phyloP scores from a whole-genome alignment of 2,329 filamentous ascomycete genomes.

The Rhynchosporium agropyri region DNA sequence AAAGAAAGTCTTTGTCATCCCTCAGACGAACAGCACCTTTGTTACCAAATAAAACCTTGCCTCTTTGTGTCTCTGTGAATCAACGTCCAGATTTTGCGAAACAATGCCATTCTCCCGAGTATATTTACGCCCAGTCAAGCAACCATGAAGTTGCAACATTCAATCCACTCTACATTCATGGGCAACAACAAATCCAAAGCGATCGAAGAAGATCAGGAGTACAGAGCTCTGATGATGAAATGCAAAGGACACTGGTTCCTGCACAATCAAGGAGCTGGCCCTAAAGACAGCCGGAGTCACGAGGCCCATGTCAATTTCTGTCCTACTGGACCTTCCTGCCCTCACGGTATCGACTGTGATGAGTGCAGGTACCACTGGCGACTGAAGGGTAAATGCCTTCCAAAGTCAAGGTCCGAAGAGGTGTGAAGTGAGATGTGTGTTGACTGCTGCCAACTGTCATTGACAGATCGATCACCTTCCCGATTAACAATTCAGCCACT shows the following conservation, averaged over 20 bases:
- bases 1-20: too few relatives aligned
- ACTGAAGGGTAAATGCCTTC: neutral
- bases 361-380: constrained; percentile 3
- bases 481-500: too few relatives aligned
- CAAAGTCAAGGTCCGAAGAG: neutral
- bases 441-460: neutral
- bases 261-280: neutral
- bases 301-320: constrained; percentile 4
- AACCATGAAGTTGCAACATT: too few relatives aligned
- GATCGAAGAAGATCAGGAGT: neutral
- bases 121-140: neutral
- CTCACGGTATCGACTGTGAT: neutral
- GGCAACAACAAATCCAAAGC: neutral
- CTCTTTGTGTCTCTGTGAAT: neutral
- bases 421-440: neutral
- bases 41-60: neutral
- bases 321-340: neutral
- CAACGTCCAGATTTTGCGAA: too few relatives aligned
- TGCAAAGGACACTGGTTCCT: constrained; percentile 5
- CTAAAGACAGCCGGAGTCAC: neutral
- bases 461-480: too few relatives aligned
- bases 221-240: neutral
- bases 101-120: neutral
- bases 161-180: neutral
- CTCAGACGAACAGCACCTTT: too few relatives aligned